A percentile compares a stretch with the other conserved stretches of the same genome.
phyloP scores from a whole-genome alignment of 2,329 filamentous ascomycete genomes.

The Clarireedia paspali region DNA sequence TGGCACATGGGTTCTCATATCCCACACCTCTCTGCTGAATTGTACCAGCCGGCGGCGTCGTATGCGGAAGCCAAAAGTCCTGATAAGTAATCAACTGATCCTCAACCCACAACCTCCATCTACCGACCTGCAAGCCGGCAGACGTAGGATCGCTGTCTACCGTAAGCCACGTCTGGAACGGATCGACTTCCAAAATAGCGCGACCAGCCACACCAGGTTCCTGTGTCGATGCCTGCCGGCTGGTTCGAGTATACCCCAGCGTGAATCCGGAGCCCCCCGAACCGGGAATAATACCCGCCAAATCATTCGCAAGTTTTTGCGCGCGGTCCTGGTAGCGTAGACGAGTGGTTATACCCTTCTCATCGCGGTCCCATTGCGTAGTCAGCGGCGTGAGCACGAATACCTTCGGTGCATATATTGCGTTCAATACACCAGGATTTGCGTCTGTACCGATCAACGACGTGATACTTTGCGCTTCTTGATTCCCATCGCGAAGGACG shows the following conservation, averaged over 20 bases:
- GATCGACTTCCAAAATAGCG: neutral
- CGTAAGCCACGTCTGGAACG: neutral
- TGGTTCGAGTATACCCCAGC: neutral
- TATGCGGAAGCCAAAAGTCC: neutral
- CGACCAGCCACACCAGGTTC: neutral
- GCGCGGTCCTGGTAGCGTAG: neutral
- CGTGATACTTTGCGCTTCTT: neutral
- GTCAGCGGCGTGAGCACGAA: neutral
- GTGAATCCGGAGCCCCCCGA: neutral
- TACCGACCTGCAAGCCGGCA: neutral
- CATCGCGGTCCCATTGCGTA: neutral
- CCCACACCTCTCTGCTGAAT: neutral
- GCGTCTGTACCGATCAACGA: neutral
- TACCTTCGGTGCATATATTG: neutral
- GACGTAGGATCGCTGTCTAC: no score
- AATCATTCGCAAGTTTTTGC: neutral
- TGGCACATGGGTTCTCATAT: neutral
- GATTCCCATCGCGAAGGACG: neutral
- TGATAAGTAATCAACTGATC: neutral
- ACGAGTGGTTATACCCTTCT: neutral
- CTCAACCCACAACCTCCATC: neutral
- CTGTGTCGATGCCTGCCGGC: neutral
- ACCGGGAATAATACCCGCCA: neutral
- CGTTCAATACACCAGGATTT: neutral
- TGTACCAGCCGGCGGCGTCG: neutral